phyloP scores from a whole-genome alignment of 352 stramenopile species.

The Pilasporangium apinafurcum region DNA sequence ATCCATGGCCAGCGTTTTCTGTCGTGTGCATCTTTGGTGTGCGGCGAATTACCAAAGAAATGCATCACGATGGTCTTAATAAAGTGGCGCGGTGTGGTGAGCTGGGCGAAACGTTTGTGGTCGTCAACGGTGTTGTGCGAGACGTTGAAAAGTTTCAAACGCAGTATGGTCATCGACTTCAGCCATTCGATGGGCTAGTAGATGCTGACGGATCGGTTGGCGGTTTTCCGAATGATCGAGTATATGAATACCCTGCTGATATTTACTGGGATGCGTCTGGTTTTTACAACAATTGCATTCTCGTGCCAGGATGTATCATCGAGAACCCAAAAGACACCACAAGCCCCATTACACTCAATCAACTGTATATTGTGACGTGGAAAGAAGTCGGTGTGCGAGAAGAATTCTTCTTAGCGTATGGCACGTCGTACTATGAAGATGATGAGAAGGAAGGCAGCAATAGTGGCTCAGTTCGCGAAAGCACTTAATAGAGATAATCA shows the following conservation, averaged over 20 bases:
- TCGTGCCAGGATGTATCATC: slow-evolving; percentile 80
- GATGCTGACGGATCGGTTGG: slow-evolving; percentile 79
- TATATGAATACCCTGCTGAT: slow-evolving; percentile 82
- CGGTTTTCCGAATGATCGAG: slow-evolving; percentile 82
- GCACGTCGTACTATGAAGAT: slow-evolving; percentile 86
- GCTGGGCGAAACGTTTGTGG: slow-evolving; percentile 82
- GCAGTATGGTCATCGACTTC: slow-evolving; percentile 79
- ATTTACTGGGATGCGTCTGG: slow-evolving; percentile 84
- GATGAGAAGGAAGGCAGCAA: slow-evolving; percentile 53
- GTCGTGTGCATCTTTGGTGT: slow-evolving; percentile 87
- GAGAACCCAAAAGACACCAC: slow-evolving; percentile 74
- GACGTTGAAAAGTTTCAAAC: slow-evolving; percentile 87
- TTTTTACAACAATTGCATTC: slow-evolving; percentile 89
- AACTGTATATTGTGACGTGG: slow-evolving; percentile 87
- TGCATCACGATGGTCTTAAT: slow-evolving; percentile 84
- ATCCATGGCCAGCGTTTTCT: slow-evolving; percentile 81
- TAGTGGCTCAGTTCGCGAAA: slow-evolving; percentile 14
- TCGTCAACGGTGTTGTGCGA: slow-evolving; percentile 80
- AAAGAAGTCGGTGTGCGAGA: slow-evolving; percentile 79
- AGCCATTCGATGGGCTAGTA: slow-evolving; percentile 76
- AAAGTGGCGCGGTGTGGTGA: slow-evolving; percentile 82
- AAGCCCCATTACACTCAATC: slow-evolving; percentile 73
- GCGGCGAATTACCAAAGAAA: slow-evolving; percentile 79
- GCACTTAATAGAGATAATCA: slow-evolving; percentile 28
- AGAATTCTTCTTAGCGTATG: slow-evolving; percentile 87